Evolutionary conservation across 768 basidiomycete genomes (phyloP).

Genomic region (Trametes elegans): DNA sequence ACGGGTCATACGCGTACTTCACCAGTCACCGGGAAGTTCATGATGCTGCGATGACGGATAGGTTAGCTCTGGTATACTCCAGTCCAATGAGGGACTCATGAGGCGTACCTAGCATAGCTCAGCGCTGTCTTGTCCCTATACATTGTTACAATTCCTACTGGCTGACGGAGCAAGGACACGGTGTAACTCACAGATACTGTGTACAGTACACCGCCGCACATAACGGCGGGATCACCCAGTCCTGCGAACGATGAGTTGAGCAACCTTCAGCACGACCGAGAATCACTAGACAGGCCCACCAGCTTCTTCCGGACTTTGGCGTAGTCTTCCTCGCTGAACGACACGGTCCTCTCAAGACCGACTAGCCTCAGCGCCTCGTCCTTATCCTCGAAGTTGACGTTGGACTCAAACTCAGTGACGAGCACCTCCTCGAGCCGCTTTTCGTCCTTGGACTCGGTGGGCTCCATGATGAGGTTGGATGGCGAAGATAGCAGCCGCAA

Average conservation of each 20-base stretch:
- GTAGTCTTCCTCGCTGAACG: slow-evolving; percentile 65
- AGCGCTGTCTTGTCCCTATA: slow-evolving; percentile 65
- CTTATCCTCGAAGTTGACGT: slow-evolving; percentile 32
- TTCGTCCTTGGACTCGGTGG: slow-evolving; percentile 7
- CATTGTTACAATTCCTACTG: not conserved
- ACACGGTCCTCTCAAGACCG: slow-evolving; percentile 44
- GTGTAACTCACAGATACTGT: slow-evolving; percentile 51
- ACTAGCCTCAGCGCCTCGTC: slow-evolving; percentile 65
- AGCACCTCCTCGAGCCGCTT: slow-evolving; percentile 7
- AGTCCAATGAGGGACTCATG: not conserved
- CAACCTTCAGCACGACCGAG: no score
- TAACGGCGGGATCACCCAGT: slow-evolving; percentile 51
- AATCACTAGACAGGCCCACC: slow-evolving; percentile 39
- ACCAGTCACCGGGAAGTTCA: slow-evolving; percentile 64
- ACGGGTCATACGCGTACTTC: slow-evolving; percentile 38
- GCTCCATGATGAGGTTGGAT: not conserved
- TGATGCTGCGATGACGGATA: slow-evolving; percentile 41
- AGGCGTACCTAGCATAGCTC: slow-evolving; percentile 58
- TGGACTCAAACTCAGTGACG: slow-evolving; percentile 5
- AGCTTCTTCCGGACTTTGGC: slow-evolving; percentile 54
- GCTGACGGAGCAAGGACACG: not conserved
- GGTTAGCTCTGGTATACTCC: not conserved
- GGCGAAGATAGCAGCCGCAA: not conserved
- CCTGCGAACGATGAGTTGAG: slow-evolving; percentile 33
- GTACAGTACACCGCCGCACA: slow-evolving; percentile 68